phyloP scores from a whole-genome alignment of 106 monocot species.

The Hemerocallis citrina region DNA sequence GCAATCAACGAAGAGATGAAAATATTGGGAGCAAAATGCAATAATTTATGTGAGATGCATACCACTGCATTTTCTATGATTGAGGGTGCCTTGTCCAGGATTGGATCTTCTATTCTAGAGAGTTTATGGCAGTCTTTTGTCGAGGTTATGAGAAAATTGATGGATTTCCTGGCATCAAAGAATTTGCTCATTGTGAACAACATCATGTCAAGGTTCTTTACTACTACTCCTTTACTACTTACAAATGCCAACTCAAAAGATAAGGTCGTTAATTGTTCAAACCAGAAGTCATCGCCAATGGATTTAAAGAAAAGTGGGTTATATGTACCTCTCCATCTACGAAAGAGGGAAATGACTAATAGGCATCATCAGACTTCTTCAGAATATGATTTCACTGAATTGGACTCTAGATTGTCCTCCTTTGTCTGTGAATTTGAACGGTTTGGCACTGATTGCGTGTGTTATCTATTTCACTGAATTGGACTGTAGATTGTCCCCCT shows the following conservation, averaged over 20 bases:
- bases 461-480: no score
- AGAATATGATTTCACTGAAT: slow-evolving; percentile 39
- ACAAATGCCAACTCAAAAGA: slow-evolving; percentile 19
- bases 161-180: slow-evolving; percentile 68
- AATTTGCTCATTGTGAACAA: slow-evolving; percentile 54
- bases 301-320: slow-evolving; percentile 24
- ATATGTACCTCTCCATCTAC: slow-evolving; percentile 84
- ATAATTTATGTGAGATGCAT: slow-evolving; percentile 61
- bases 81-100: slow-evolving; percentile 45
- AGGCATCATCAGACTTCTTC: slow-evolving; percentile 19
- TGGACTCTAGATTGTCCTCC: no score
- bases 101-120: slow-evolving; percentile 40
- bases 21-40: slow-evolving; percentile 18
- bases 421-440: no score
- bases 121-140: slow-evolving; percentile 55
- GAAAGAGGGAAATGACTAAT: slow-evolving; percentile 32
- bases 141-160: slow-evolving; percentile 78
- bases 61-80: slow-evolving; percentile 52
- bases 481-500: no score
- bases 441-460: no score
- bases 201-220: slow-evolving; percentile 76
- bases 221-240: slow-evolving; percentile 19
- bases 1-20: not conserved
- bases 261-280: slow-evolving; percentile 16
- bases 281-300: slow-evolving; percentile 19